phyloP scores from a whole-genome alignment of 208 protist species.

The Trypanosoma scelopori region DNA sequence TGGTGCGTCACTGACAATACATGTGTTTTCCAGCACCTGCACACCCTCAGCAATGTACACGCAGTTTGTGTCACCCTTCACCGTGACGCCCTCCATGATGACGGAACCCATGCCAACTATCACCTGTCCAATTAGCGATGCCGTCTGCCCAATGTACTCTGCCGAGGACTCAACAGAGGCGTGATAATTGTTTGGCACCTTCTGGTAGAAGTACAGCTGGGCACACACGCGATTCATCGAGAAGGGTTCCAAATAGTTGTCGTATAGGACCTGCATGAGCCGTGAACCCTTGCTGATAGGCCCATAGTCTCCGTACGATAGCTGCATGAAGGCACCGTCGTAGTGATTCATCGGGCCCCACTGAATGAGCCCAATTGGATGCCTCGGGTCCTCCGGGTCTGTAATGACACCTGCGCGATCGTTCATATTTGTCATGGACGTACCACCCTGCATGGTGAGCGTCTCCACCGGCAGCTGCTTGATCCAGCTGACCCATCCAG shows the following conservation, averaged over 20 bases:
- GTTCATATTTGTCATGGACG: constrained; percentile 75
- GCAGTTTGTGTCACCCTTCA: constrained; percentile 83
- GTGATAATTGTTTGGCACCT: constrained; percentile 90
- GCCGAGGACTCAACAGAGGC: constrained; percentile 72
- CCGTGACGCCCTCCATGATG: constrained; percentile 87
- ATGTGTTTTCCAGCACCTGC: constrained; percentile 88
- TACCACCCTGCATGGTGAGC: constrained; percentile 74
- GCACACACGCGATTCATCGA: constrained; percentile 87
- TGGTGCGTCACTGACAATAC: constrained; percentile 85
- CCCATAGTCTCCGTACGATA: constrained; percentile 71
- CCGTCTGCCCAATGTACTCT: constrained; percentile 85
- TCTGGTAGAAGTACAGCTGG: constrained; percentile 82
- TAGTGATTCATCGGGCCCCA: constrained; percentile 53
- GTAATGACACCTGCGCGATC: constrained; percentile 72
- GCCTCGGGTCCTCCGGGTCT: constrained; percentile 83
- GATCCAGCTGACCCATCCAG: constrained; percentile 74
- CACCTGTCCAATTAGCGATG: constrained; percentile 78
- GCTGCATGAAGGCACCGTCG: constrained; percentile 69
- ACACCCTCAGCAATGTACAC: constrained; percentile 85
- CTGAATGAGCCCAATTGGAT: constrained; percentile 73
- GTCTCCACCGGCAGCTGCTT: constrained; percentile 73
- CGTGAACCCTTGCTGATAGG: constrained; percentile 52
- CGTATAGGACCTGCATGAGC: constrained; percentile 88
- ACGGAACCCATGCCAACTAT: constrained; percentile 65
- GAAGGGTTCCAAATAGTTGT: constrained; percentile 89